Conservation (phyloP, 306 rosid genomes). For the Myrica gale region DNA sequence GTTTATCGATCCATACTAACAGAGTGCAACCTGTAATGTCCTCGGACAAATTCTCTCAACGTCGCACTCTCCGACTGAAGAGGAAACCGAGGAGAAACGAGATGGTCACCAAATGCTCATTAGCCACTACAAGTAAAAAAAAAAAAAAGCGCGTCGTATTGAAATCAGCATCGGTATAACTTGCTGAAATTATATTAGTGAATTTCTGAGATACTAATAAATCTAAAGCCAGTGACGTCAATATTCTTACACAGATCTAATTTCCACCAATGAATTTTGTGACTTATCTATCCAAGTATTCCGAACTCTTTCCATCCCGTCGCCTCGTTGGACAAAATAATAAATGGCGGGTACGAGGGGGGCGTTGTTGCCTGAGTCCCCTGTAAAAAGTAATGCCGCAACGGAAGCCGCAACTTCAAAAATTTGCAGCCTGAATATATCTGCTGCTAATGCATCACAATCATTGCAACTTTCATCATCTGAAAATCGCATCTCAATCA, state of each 20-base stretch:
- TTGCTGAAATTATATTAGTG: background rate
- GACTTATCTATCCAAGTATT: conserved; percentile 28
- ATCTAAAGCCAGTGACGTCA: conserved; percentile 27
- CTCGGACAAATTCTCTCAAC: too few species aligned
- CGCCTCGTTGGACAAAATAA: background rate
- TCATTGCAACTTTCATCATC: conserved; percentile 21
- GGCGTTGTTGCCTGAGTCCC: background rate
- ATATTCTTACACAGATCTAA: conserved; percentile 41
- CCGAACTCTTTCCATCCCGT: background rate
- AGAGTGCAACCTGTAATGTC: too few species aligned
- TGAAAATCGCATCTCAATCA: conserved; percentile 42
- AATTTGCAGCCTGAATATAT: conserved; percentile 41
- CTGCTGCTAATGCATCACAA: conserved; percentile 26
- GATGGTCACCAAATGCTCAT: too few species aligned
- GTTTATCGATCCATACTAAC: too few species aligned
- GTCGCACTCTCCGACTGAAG: too few species aligned
- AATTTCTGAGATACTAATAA: background rate
- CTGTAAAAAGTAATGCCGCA: conserved; percentile 20
- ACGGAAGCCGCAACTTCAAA: conserved; percentile 50
- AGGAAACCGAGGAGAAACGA: too few species aligned
- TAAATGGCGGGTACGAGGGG: background rate
- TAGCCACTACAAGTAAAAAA: too few species aligned
- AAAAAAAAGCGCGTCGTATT: too few species aligned
- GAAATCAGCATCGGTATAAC: background rate
- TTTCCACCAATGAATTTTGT: conserved; percentile 40